Conservation (phyloP, 108 stramenopile genomes). For the Conticribra guillardii region DNA sequence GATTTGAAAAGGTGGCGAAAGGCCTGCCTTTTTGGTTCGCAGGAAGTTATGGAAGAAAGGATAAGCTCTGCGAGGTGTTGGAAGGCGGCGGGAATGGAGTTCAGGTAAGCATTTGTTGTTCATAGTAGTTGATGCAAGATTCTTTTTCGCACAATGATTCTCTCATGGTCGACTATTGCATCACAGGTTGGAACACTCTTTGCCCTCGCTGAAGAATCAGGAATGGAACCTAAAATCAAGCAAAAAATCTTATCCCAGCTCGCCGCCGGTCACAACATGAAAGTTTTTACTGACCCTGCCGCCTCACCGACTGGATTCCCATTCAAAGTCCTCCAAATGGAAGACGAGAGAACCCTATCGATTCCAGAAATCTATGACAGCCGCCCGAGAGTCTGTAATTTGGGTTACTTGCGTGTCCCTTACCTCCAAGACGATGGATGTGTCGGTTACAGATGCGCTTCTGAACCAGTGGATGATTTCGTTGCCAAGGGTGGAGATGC, state of each 20-base stretch:
- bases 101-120: slow-evolving; percentile 24
- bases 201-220: slow-evolving; percentile 53
- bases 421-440: slow-evolving; percentile 42
- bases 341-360: slow-evolving; percentile 24
- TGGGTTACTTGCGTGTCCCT: slow-evolving; percentile 51
- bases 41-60: slow-evolving; percentile 42
- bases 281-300: slow-evolving; percentile 53
- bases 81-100: slow-evolving; percentile 55
- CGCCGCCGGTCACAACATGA: slow-evolving; percentile 14
- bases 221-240: slow-evolving; percentile 39
- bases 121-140: too few relatives aligned
- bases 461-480: slow-evolving; percentile 49
- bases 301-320: slow-evolving; percentile 62
- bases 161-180: too few relatives aligned
- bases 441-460: slow-evolving; percentile 48
- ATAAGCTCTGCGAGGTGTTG: slow-evolving; percentile 43
- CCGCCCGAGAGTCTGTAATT: slow-evolving; percentile 52
- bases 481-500: slow-evolving; percentile 49
- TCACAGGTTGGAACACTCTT: slow-evolving; percentile 56
- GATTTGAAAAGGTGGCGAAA: slow-evolving; percentile 46
- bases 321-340: slow-evolving; percentile 57
- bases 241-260: slow-evolving; percentile 35
- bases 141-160: too few relatives aligned
- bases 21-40: slow-evolving; percentile 62
- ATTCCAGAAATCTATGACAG: slow-evolving; percentile 34